Base-by-base conservation (phyloP, 129 eudicot genomes). In the Heracleum sosnowskyi region DNA sequence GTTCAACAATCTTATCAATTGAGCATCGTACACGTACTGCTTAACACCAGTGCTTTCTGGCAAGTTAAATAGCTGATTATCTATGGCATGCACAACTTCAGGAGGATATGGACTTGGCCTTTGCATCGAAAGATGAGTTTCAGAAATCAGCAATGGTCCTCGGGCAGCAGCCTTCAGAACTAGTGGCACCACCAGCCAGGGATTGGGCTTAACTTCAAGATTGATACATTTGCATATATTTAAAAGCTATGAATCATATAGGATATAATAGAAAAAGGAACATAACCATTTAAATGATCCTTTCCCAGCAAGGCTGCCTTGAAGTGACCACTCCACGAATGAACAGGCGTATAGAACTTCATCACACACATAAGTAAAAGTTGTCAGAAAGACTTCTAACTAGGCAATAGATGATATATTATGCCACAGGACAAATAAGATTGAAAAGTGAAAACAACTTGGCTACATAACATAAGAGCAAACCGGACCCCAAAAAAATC, bases 291-390 rank as follows among this genome's bases (percentile, higher is more conserved):
- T 60, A 88, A 81, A 68, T 71, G 74, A 51, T 91, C 97, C 77
- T 82, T 89, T 87, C 99, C 88, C 79, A 78, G 82, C 81, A 86
- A 83, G 62, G 91, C 85, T 82, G 96, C 94, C 82, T 93, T 87
- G 79, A 92, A 79, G 91, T 95, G 99, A 80, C 94, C 89, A 83
- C 92, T 90, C 74, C 90, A 90, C 15, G 96, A 97, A 74, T 95
- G 92, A 79, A 75, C 74, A 69, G 80, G 49, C 53, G 96, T 79
- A 78, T 88, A 88, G 85, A 90, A 90, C 97, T 92, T 88, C 83
- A 91, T 76, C 45, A n/a, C n/a, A n/a, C n/a, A n/a, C n/a, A n/a
- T n/a, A n/a, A n/a, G n/a, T n/a, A n/a, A n/a, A n/a, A n/a, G n/a
- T n/a, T n/a, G n/a, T n/a, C n/a, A n/a, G n/a, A n/a, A n/a, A n/a